Evolutionary conservation across 352 stramenopile genomes (phyloP), one percentile per base, ranked within the genome.

Genomic region (Phytophthora lateralis): DNA sequence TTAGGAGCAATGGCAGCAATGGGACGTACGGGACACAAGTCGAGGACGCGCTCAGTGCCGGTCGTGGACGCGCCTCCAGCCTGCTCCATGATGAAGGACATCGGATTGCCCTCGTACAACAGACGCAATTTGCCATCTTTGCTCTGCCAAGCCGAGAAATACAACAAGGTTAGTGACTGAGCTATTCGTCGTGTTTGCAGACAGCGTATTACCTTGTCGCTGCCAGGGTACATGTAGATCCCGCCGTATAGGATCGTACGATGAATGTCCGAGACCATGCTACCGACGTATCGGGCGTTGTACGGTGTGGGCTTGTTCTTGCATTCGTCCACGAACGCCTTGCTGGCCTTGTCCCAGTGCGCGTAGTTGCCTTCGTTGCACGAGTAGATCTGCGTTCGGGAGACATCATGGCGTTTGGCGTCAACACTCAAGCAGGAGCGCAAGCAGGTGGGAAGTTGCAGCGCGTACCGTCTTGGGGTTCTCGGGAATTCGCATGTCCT

Each of bases 221-320:
- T 97, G 6, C 93, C 88, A 15, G 97, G 97, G 78, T 99, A 99
- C 53, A 99, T 66, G 74, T 98, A 99, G 69, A 99, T 98, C 42
- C 97, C 97, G 62, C 97, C 97, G 72, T 99, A 99, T 35, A 99
- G 78, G 32, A 99, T 87, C 44, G 97, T 99, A 47, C 97, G 94
- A 80, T 99, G 97, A 50, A 99, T 97, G 65, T 99, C 97, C 39
- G 96, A 98, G 50, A 99, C 97, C 97, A 99, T 99, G 56, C 88
- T 98, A 21, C 97, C 97, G 26, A 99, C 95, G 77, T 99, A 99
- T 50, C 97, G 91, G 30, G 93, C 88, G 29, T 90, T 82, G 82
- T 98, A 99, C 57, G 78, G 76, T 51, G 52, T 77, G 21, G 75
- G 61, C 37, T 79, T 78, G 57, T 79, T 87, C 86, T 95, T 93